A percentile compares a stretch with the other conserved stretches of the same genome.
Conservation (phyloP, 768 basidiomycete genomes). For the Suillus subluteus region DNA sequence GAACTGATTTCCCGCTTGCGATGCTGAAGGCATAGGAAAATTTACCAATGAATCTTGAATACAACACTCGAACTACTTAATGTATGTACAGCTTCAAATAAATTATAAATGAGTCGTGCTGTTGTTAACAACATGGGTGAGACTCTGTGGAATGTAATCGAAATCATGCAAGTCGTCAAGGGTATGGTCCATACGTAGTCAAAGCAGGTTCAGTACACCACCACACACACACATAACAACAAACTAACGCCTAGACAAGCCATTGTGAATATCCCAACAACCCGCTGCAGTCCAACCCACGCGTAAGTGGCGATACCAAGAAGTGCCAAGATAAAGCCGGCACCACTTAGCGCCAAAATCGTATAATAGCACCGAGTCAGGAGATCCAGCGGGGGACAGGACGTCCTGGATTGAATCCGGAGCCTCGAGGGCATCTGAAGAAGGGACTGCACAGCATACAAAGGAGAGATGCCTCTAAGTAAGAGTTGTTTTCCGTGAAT, state of each 20-base stretch:
- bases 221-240: conserved; percentile 29
- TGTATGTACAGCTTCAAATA: too few species aligned
- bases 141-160: too few species aligned
- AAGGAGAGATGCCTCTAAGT: neutral
- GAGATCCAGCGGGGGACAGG: conserved; percentile 22
- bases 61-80: too few species aligned
- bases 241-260: conserved; percentile 27
- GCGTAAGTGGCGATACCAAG: conserved; percentile 29
- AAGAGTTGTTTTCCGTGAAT: too few species aligned
- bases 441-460: neutral
- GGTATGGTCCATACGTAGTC: neutral
- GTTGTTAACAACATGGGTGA: too few species aligned
- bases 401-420: neutral
- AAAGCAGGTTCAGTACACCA: conserved; percentile 12
- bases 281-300: conserved; percentile 26
- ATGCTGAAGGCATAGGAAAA: too few species aligned
- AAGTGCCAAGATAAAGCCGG: conserved; percentile 30
- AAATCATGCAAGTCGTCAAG: too few species aligned
- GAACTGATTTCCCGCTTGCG: too few species aligned
- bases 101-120: too few species aligned
- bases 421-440: neutral
- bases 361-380: conserved; percentile 32
- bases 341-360: conserved; percentile 25
- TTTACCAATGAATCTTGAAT: too few species aligned
- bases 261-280: conserved; percentile 32